Evolutionary conservation across 768 basidiomycete genomes (phyloP).

Genomic region (Phylloporus arenicola): DNA sequence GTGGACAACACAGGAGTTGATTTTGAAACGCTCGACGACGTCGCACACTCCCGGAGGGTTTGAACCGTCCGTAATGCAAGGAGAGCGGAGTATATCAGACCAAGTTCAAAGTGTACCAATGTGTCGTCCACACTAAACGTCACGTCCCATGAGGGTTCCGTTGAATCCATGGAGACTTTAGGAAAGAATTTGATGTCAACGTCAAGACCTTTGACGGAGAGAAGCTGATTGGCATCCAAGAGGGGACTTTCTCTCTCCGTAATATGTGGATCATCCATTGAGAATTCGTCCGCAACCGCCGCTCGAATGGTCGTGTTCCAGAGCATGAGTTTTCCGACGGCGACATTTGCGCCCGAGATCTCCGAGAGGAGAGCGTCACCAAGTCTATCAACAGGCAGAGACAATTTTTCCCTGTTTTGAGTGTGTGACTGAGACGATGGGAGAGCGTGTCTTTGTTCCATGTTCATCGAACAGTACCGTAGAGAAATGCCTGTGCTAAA

Average conservation of each 20-base stretch:
- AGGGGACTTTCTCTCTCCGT: slow-evolving; percentile 47
- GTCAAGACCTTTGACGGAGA: slow-evolving; percentile 35
- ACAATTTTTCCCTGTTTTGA: slow-evolving; percentile 48
- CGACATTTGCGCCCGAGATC: slow-evolving; percentile 34
- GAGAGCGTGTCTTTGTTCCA: slow-evolving; percentile 15
- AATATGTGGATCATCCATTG: slow-evolving; percentile 60
- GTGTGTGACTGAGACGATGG: slow-evolving; percentile 29
- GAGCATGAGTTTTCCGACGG: slow-evolving; percentile 40
- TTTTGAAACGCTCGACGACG: slow-evolving; percentile 13
- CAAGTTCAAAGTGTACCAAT: slow-evolving; percentile 50
- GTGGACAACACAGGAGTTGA: slow-evolving; percentile 14
- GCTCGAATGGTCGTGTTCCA: slow-evolving; percentile 51
- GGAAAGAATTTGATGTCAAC: slow-evolving; percentile 25
- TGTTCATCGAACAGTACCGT: slow-evolving; percentile 48
- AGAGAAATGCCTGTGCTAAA: slow-evolving; percentile 48
- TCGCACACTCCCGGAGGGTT: slow-evolving; percentile 29
- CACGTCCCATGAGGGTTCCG: slow-evolving; percentile 34
- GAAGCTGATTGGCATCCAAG: slow-evolving; percentile 37
- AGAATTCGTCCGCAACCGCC: slow-evolving; percentile 61
- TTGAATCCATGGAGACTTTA: slow-evolving; percentile 1
- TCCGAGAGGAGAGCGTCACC: slow-evolving; percentile 42
- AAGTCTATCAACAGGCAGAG: slow-evolving; percentile 47
- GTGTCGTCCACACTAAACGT: slow-evolving; percentile 49
- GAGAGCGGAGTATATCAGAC: slow-evolving; percentile 64
- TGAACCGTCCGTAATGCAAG: slow-evolving; percentile 54